Evolutionary conservation across 495 filamentous ascomycete species (phyloP).

Genomic region (Tuber calosporum): DNA sequence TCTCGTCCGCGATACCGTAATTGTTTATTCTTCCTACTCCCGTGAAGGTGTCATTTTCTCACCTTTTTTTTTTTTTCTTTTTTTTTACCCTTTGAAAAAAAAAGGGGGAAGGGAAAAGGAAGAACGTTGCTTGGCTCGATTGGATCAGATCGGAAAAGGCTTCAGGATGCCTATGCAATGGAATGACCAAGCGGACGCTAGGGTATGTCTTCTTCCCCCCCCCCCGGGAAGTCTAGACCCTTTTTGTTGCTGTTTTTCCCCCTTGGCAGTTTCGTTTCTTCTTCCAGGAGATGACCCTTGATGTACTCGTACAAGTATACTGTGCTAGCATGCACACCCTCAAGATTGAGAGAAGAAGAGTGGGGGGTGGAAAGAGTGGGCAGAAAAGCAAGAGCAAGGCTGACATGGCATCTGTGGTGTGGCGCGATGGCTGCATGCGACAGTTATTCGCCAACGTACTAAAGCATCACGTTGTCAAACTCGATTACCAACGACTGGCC

Average conservation of each 20-base stretch:
- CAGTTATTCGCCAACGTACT: constrained; percentile 41
- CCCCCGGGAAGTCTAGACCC: neutral
- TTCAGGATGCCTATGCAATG: constrained; percentile 40
- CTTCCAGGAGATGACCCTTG: neutral
- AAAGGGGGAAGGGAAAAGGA: neutral
- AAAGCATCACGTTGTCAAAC: constrained; percentile 38
- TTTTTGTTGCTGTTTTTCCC: neutral
- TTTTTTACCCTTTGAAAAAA: neutral
- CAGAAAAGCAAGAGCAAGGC: neutral
- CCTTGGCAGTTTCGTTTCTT: neutral
- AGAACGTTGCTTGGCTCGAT: neutral
- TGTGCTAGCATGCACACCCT: neutral
- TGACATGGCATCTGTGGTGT: neutral
- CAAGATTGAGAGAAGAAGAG: neutral
- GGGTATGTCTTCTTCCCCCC: constrained; percentile 22
- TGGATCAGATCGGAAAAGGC: neutral
- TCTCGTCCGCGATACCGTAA: neutral
- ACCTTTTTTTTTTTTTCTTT: neutral
- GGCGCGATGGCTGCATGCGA: neutral
- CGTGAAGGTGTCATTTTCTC: neutral
- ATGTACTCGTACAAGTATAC: neutral
- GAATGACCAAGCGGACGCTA: constrained; percentile 40
- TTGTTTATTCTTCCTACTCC: neutral
- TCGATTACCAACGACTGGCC: constrained; percentile 37
- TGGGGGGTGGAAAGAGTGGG: neutral